Evolutionary conservation across 805 yeast species (phyloP), one percentile per base, ranked within the genome.

Genomic region (Cyberlindnera suaveolens): DNA sequence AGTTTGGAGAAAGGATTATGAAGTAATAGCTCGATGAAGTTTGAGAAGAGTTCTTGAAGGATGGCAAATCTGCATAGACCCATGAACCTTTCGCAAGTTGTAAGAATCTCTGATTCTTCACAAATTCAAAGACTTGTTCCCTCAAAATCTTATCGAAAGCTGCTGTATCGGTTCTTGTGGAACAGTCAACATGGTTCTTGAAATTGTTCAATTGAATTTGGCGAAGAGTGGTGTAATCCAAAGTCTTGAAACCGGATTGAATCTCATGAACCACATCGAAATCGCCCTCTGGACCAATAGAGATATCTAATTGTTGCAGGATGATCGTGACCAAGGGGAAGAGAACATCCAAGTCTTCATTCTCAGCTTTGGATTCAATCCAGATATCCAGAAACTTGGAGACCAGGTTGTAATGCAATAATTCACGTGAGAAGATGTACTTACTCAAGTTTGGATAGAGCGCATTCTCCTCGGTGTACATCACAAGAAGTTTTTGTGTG

Each of bases 51-150:
- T 44, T 43, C n/a, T 49, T 49, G 32, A 48, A 46, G 11, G 62
- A 47, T 17, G 84, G 88, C 41, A 72, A 66, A 31, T 80, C 82
- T 1, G 81, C 72, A 56, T 70, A 82, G 13, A 84, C 90, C 95
- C 95, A 87, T 2, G 85, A 74, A 1, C 96, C 96, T 54, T 75
- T 79, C 23, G 87, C 78, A 39, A 87, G 63, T 56, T 79, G 81
- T 44, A 84, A 62, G 37, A 82, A 78, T 53, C 91, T 71, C 64
- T 85, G 93, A 58, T 84, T 89, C 44, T 76, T 75, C 14, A 86
- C 88, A 58, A 84, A 85, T 32, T 79, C 82, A 44, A 72, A 65
- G 0, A 82, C 85, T 57, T 87, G 88, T 13, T 63, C 57, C 10
- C 71, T 58, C 44, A 84, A 66, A 27, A 71, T 61, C 3, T 61